Base-by-base conservation (phyloP, 176 grass and related monocot species). In the Cenchrus americanus region DNA sequence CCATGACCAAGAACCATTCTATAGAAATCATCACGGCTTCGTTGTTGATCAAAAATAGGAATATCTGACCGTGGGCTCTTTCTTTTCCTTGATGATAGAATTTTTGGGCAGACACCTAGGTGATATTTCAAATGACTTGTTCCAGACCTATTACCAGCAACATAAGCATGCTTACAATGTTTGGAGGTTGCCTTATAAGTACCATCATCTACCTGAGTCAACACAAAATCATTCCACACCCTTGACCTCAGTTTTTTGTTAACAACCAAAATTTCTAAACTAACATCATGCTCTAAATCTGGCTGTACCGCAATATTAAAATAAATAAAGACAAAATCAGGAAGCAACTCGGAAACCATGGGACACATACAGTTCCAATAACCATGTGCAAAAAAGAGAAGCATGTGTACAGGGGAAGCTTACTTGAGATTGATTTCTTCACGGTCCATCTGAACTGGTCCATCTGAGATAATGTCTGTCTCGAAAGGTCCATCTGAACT, bases 101-200 rank as follows among this genome's bases (percentile, higher is more conserved):
- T 4, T 0, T 32, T 10, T 26, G 22, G 57, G 46, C 30, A 67
- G 5, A 30, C 5, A 4, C 5, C 2, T 0, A 83, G 23, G 58
- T 83, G 67, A 62, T 74, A 71, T 6, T 48, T 83, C 15, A 82
- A 74, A 27, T 74, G 80, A 42, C 10, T 74, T 27, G 67, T 74
- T 11, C 30, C 80, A 14, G 4, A 24, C 1, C 2, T 83, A 17
- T 71, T 52, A 8, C 67, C 51, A 74, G 67, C 32, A 10, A 44
- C 22, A 14, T 42, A 66, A 26, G 4, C 14, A 3, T 7, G 73
- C 15, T 73, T 74, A 14, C 50, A 83, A 6, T 83, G 67, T 18
- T 43, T 73, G 14, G 50, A 83, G 1, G 11, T 48, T 69, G 32
- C 65, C 8, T 42, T 67, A 42, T 1, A 0, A 41, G 6, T 32